Evolutionary conservation across 2,329 filamentous ascomycete species (phyloP).

Genomic region (Ceratocystis eucalypticola): DNA sequence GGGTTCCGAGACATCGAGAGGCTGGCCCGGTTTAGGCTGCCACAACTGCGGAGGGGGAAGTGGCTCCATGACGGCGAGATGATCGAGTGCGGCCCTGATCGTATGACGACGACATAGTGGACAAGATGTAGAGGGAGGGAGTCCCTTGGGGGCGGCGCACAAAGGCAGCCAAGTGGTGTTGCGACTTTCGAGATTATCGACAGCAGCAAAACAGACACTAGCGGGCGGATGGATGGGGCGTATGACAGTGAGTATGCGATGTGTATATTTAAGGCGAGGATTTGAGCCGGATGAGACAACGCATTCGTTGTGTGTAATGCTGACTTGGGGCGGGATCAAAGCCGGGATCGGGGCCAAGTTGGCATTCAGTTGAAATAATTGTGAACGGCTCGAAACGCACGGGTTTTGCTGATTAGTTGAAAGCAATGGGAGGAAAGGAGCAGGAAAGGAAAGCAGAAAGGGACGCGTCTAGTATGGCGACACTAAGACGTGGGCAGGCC

Average conservation of each 20-base stretch:
- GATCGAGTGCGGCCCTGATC: conserved; percentile 19
- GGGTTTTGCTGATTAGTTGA: too few species aligned
- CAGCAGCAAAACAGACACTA: conserved; percentile 4
- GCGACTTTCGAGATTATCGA: conserved; percentile 7
- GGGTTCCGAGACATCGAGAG: conserved; percentile 12
- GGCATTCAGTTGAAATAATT: too few species aligned
- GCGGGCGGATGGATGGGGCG: background rate
- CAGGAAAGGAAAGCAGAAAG: too few species aligned
- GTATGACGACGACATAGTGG: conserved; percentile 20
- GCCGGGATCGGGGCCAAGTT: background rate
- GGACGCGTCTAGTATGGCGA: too few species aligned
- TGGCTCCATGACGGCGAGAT: conserved; percentile 19
- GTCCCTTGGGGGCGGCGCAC: conserved; percentile 14
- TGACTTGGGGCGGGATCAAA: background rate
- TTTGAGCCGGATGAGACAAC: background rate
- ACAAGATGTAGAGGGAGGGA: conserved; percentile 14
- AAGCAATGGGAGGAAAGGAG: too few species aligned
- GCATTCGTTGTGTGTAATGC: background rate
- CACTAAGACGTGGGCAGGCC: too few species aligned
- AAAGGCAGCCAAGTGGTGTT: conserved; percentile 14
- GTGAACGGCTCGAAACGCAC: too few species aligned
- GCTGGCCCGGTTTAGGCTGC: conserved; percentile 19
- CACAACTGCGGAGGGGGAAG: conserved; percentile 19
- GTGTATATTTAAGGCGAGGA: background rate
- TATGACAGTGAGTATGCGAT: background rate